phyloP scores from a whole-genome alignment of 2,329 filamentous ascomycete species.

The Alternaria infectoria region DNA sequence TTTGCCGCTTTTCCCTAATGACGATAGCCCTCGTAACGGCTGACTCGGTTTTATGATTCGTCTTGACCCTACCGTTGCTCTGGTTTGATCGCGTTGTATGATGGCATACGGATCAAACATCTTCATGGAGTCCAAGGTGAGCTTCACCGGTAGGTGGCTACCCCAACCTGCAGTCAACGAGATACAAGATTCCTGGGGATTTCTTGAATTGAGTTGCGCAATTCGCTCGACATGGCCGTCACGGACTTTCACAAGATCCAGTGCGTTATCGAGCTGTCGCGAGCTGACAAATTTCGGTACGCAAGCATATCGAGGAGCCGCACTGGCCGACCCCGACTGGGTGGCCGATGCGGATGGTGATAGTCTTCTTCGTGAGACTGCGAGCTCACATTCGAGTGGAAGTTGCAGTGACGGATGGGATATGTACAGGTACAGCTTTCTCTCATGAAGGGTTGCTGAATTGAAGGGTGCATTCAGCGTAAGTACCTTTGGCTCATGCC shows the following conservation, averaged over 20 bases:
- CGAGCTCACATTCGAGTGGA: constrained; percentile 47
- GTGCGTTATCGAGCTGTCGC: constrained; percentile 29
- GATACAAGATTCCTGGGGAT: constrained; percentile 28
- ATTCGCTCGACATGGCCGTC: constrained; percentile 44
- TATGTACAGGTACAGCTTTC: constrained; percentile 48
- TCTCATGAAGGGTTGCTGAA: constrained; percentile 44
- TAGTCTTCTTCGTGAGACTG: constrained; percentile 44
- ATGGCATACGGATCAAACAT: constrained; percentile 45
- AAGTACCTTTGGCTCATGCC: constrained; percentile 34
- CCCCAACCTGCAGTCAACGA: constrained; percentile 48
- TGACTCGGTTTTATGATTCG: constrained; percentile 34
- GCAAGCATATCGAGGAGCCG: constrained; percentile 41
- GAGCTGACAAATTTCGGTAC: constrained; percentile 40
- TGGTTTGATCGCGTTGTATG: constrained; percentile 30
- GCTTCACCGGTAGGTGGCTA: constrained; percentile 39
- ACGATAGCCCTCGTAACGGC: constrained; percentile 32
- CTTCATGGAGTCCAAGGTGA: constrained; percentile 33
- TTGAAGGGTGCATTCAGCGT: constrained; percentile 44
- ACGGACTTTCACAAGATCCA: constrained; percentile 41
- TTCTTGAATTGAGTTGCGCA: constrained; percentile 30
- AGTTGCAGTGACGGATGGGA: constrained; percentile 39
- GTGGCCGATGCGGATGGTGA: constrained; percentile 37
- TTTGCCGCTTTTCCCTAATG: constrained; percentile 32
- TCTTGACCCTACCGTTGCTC: constrained; percentile 42
- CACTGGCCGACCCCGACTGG: constrained; percentile 27